These are phyloP conservation scores for Mucor racemosus DNA, from an alignment of 371 early-diverging fungal species.

Conservation along the genomic window DNA sequence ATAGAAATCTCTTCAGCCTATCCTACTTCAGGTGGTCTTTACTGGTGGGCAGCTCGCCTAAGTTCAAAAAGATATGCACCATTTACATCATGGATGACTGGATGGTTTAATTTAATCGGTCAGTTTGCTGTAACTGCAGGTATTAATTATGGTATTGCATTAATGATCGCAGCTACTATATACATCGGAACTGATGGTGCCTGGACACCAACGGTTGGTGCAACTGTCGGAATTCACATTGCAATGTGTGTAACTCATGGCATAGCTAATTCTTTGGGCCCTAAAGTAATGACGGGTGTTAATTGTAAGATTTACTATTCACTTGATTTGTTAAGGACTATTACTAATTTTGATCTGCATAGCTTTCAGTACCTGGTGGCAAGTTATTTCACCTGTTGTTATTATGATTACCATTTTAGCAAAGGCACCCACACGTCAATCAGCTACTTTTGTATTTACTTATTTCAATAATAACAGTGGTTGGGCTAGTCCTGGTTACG, in stretches of 20 bases:
- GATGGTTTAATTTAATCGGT: constrained; percentile 49
- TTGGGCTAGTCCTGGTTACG: constrained; percentile 34
- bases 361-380: constrained; percentile 49
- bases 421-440: constrained; percentile 50
- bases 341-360: neutral
- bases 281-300: constrained; percentile 50
- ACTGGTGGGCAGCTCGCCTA: constrained; percentile 65
- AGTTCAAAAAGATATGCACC: constrained; percentile 37
- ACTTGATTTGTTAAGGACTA: neutral
- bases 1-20: constrained; percentile 70
- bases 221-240: constrained; percentile 55
- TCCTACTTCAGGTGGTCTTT: constrained; percentile 73
- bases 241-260: constrained; percentile 58
- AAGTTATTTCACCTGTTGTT: constrained; percentile 41
- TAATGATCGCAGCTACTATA: constrained; percentile 55
- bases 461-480: constrained; percentile 44
- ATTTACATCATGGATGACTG: constrained; percentile 49
- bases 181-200: constrained; percentile 47
- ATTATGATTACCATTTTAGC: constrained; percentile 38
- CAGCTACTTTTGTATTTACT: constrained; percentile 50
- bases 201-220: constrained; percentile 46
- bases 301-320: constrained; percentile 40
- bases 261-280: constrained; percentile 57
- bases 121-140: constrained; percentile 57
- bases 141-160: constrained; percentile 59